These are phyloP conservation scores for Solanum hybrid DNA, from an alignment of 305 asterid species.

Conservation along the genomic window DNA sequence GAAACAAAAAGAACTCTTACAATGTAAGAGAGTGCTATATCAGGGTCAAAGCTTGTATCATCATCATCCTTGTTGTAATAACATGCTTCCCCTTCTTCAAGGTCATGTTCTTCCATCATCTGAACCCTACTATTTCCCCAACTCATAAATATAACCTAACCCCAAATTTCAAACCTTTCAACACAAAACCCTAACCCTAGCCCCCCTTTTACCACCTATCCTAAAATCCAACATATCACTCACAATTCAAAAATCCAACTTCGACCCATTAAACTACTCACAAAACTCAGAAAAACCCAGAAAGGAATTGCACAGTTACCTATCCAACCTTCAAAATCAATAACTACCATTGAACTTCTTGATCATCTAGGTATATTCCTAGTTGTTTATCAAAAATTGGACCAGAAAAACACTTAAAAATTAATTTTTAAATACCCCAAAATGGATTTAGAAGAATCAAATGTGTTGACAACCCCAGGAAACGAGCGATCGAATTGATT, in stretches of 20 bases:
- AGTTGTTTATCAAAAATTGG: not conserved
- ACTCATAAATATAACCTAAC: slow-evolving; percentile 10
- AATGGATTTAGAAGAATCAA: slow-evolving; percentile 14
- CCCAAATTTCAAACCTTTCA: slow-evolving; percentile 18
- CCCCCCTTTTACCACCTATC: slow-evolving; percentile 33
- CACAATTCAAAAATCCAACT: slow-evolving; percentile 29
- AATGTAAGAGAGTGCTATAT: slow-evolving; percentile 74
- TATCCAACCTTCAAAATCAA: slow-evolving; percentile 18
- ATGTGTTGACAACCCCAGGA: slow-evolving; percentile 17
- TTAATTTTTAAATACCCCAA: not conserved
- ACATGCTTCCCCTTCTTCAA: slow-evolving; percentile 89
- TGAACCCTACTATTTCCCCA: slow-evolving; percentile 16
- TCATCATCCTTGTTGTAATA: slow-evolving; percentile 23
- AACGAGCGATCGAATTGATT: slow-evolving; percentile 60
- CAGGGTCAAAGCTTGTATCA: slow-evolving; percentile 62
- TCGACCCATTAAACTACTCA: slow-evolving; percentile 26
- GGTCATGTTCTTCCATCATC: slow-evolving; percentile 56
- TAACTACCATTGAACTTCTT: slow-evolving; percentile 31
- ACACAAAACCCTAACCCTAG: slow-evolving; percentile 43
- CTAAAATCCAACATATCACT: slow-evolving; percentile 66
- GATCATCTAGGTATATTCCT: slow-evolving; percentile 36
- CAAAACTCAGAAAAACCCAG: slow-evolving; percentile 29
- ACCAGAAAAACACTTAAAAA: slow-evolving; percentile 1
- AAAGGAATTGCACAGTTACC: slow-evolving; percentile 16
- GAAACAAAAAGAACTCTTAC: slow-evolving; percentile 44